Conservation (phyloP, 2,329 filamentous ascomycete genomes). For the Geoglossum cookeanum region DNA sequence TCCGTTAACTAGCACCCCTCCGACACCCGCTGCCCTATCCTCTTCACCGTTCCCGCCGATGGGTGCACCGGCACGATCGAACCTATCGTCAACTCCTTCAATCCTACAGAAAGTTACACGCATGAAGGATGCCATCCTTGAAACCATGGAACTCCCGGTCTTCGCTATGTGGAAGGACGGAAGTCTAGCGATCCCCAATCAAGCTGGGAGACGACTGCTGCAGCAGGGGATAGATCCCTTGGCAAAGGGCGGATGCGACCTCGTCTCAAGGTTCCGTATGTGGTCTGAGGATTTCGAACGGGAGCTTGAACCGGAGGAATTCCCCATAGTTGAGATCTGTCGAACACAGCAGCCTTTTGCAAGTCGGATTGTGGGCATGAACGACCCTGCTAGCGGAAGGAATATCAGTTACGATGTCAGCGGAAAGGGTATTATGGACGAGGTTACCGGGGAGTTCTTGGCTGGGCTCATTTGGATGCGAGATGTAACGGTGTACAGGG, state of each 20-base stretch:
- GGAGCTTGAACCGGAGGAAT: constrained; percentile 37
- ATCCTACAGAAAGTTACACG: constrained; percentile 52
- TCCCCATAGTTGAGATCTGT: constrained; percentile 46
- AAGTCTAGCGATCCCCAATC: constrained; percentile 54
- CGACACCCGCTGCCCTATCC: constrained; percentile 33
- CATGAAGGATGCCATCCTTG: constrained; percentile 60
- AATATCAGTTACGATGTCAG: constrained; percentile 43
- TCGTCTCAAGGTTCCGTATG: constrained; percentile 39
- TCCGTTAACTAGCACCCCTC: constrained; percentile 24
- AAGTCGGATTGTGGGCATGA: constrained; percentile 42
- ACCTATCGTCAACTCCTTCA: constrained; percentile 39
- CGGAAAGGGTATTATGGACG: constrained; percentile 48
- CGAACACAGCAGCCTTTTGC: constrained; percentile 40
- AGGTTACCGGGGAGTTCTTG: constrained; percentile 49
- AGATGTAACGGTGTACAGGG: constrained; percentile 51
- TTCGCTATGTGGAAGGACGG: constrained; percentile 69
- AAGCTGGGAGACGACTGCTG: constrained; percentile 38
- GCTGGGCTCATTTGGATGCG: constrained; percentile 54
- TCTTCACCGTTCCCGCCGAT: constrained; percentile 45
- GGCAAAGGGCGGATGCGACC: constrained; percentile 30
- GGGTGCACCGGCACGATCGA: constrained; percentile 40
- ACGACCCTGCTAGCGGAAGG: constrained; percentile 32
- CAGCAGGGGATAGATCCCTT: constrained; percentile 22
- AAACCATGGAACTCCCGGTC: constrained; percentile 55
- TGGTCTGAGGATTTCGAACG: constrained; percentile 49